These are phyloP conservation scores for Phaeophleospora eucalypticola DNA, from an alignment of 2,329 filamentous ascomycete species.

Conservation along the genomic window DNA sequence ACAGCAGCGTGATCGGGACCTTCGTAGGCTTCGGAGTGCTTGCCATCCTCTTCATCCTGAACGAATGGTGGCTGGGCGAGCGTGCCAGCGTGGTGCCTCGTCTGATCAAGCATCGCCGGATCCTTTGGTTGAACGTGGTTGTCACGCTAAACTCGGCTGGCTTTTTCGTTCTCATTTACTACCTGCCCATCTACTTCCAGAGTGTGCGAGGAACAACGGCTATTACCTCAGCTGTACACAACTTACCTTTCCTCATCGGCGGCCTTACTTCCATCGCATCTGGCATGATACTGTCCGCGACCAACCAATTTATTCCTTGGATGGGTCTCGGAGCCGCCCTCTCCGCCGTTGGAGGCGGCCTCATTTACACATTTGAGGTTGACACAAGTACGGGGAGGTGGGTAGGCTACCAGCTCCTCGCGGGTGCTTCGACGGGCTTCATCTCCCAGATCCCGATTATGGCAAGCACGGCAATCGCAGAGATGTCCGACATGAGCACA, in stretches of 20 bases:
- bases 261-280: constrained; percentile 22
- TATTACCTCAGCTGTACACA: constrained; percentile 43
- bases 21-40: constrained; percentile 32
- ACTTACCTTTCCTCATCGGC: constrained; percentile 42
- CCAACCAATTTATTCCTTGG: not conserved
- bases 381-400: constrained; percentile 42
- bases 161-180: constrained; percentile 6
- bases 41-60: constrained; percentile 33
- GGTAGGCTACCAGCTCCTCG: constrained; percentile 52
- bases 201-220: not conserved
- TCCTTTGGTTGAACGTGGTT: constrained; percentile 37
- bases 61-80: constrained; percentile 41
- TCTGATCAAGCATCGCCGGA: constrained; percentile 42
- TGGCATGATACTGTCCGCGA: not conserved
- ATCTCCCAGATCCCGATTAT: constrained; percentile 38
- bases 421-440: constrained; percentile 46
- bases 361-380: constrained; percentile 35
- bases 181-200: constrained; percentile 12
- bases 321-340: constrained; percentile 1
- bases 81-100: constrained; percentile 41
- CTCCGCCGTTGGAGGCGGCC: constrained; percentile 20
- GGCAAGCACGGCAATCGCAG: too few species aligned
- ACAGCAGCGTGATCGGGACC: constrained; percentile 33
- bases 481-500: too few species aligned
- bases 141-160: constrained; percentile 34